Evolutionary conservation across 2,329 filamentous ascomycete species (phyloP), one percentile per base, ranked within the genome.

Genomic region (Nothomitra cinnamomea): DNA sequence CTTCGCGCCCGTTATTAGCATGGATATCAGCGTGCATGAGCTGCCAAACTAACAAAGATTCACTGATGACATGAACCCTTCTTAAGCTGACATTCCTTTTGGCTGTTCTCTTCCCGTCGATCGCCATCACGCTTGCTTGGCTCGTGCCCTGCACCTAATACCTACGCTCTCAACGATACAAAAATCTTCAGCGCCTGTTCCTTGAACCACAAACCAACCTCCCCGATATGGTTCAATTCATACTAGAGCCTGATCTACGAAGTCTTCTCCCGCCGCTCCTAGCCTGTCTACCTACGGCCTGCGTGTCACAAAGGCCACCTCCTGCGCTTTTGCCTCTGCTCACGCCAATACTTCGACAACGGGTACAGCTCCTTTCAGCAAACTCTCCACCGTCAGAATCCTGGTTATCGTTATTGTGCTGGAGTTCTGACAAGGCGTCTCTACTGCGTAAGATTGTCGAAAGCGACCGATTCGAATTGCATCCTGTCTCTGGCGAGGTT

Each of bases 401-500:
- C 56, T 83, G 79, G 79, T 66, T 82, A 1, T 69, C 70, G 2
- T 64, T 82, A 35, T 68, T 83, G 10, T 78, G 72, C 58, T 82
- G 79, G 79, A 73, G 80, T 57, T 57, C 66, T 1, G 63, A 65
- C 5, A 70, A 72, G 53, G 78, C 74, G 2, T 70, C 75, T 32
- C 71, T 69, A 55, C 67, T 82, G 10, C 73, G 76, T 50, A 66
- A 69, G 12, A 63, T 76, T 21, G 70, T 82, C 36, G 72, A 75
- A 56, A 69, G 70, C 36, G 68, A 77, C 32, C 69, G 69, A 17
- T 73, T 82, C 54, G 79, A 82, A 62, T 77, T 78, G 45, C 79
- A 83, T 59, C 79, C 79, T 0, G 74, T 76, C 2, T 82, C 79
- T 1, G 79, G 79, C 49, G 79, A 83, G 61, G 74, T 83, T 45